These are phyloP conservation scores for Annulohypoxylon maeteangense DNA, from an alignment of 495 filamentous ascomycete genomes.

Conservation along the genomic window DNA sequence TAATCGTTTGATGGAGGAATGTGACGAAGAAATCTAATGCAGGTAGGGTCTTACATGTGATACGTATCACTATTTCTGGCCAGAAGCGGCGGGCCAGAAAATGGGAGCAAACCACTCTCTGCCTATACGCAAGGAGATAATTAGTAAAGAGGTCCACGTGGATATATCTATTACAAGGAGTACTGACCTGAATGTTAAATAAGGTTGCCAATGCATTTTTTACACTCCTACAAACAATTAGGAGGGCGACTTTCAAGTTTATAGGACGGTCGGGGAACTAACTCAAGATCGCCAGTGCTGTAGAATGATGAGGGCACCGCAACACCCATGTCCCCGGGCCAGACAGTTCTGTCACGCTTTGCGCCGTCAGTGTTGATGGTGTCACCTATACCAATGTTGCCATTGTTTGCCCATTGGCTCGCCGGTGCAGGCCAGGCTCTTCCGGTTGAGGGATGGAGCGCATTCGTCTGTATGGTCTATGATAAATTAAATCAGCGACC, in stretches of 20 bases:
- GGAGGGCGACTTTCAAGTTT: background rate
- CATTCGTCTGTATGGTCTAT: conserved; percentile 67
- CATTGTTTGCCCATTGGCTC: conserved; percentile 67
- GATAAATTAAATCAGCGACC: conserved; percentile 5
- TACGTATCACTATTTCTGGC: conserved; percentile 69
- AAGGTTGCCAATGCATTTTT: conserved; percentile 70
- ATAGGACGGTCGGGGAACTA: conserved; percentile 6
- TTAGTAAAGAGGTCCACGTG: conserved; percentile 1
- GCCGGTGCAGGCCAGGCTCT: conserved; percentile 61
- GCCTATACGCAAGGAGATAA: conserved; percentile 41
- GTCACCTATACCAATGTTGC: conserved; percentile 53
- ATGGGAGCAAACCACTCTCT: conserved; percentile 48
- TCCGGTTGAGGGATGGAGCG: conserved; percentile 64
- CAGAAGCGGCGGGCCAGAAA: conserved; percentile 68
- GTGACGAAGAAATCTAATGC: background rate
- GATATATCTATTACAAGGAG: background rate
- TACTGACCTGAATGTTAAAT: conserved; percentile 65
- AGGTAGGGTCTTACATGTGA: conserved; percentile 61
- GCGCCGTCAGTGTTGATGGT: conserved; percentile 64
- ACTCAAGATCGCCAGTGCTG: conserved; percentile 67
- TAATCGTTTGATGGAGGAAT: background rate
- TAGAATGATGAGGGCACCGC: conserved; percentile 67
- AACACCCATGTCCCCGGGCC: conserved; percentile 71
- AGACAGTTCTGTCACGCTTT: conserved; percentile 67
- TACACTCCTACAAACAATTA: conserved; percentile 54